A percentile compares a stretch with the other conserved stretches of the same genome.
phyloP scores from a whole-genome alignment of 2,329 filamentous ascomycete genomes.

The Colletotrichum ledebouriae region DNA sequence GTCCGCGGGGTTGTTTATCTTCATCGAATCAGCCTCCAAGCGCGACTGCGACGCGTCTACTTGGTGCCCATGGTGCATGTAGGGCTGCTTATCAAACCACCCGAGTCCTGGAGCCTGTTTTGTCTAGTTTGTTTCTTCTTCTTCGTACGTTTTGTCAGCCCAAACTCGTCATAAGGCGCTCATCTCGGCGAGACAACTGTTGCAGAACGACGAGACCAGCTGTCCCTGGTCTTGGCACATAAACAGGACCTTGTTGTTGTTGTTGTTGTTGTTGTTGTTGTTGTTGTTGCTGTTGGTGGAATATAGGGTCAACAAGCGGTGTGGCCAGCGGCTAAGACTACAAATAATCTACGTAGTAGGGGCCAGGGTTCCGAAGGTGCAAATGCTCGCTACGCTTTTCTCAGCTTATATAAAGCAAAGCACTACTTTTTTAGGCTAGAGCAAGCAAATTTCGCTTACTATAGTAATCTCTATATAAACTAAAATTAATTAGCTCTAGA shows the following conservation, averaged over 20 bases:
- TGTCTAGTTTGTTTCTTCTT: background rate
- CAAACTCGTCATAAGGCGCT: background rate
- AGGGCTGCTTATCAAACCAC: background rate
- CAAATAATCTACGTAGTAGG: slow-evolving; percentile 18
- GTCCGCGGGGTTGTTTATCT: background rate
- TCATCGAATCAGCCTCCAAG: too few relatives aligned
- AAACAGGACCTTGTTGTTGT: background rate
- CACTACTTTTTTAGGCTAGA: too few relatives aligned
- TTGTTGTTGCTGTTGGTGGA: background rate
- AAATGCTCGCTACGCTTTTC: too few relatives aligned
- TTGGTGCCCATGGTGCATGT: too few relatives aligned
- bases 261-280: background rate
- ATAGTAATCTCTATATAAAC: too few relatives aligned
- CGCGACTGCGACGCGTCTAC: too few relatives aligned
- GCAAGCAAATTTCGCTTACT: too few relatives aligned
- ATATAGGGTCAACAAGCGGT: slow-evolving; percentile 25
- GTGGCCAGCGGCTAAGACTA: slow-evolving; percentile 22
- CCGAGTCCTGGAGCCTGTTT: background rate
- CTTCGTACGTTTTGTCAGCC: background rate
- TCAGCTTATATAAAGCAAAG: too few relatives aligned
- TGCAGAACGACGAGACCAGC: background rate
- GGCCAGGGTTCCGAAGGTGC: too few relatives aligned
- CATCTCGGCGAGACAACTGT: background rate
- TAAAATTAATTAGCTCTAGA: too few relatives aligned
- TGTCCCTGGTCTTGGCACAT: slow-evolving; percentile 7